phyloP scores from a whole-genome alignment of 2,329 filamentous ascomycete species.

The Parastagonospora avenae region DNA sequence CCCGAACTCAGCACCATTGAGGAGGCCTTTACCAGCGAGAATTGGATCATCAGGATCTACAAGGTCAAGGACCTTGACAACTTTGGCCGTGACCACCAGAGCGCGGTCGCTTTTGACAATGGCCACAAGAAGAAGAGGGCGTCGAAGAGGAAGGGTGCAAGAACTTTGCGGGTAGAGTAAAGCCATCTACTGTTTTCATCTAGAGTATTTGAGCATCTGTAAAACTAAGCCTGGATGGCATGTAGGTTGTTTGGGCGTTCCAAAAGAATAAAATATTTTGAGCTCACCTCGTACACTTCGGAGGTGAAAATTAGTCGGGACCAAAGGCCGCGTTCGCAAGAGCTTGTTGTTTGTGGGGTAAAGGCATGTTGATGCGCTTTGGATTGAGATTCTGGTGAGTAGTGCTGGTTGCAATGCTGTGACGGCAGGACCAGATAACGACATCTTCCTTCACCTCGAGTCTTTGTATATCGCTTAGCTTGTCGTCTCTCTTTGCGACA shows the following conservation, averaged over 20 bases:
- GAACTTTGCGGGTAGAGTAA: conserved; percentile 74
- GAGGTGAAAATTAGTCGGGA: neutral
- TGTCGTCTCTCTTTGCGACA: neutral
- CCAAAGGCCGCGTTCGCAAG: neutral
- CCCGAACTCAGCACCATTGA: conserved; percentile 88
- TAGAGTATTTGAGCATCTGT: conserved; percentile 34
- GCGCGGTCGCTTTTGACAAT: conserved; percentile 71
- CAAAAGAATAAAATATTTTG: conserved; percentile 32
- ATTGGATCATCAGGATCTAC: conserved; percentile 99
- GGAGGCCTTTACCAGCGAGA: conserved; percentile 98
- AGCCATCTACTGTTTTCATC: conserved; percentile 11
- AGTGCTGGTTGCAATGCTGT: neutral
- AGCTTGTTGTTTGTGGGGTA: neutral
- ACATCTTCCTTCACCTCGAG: conserved; percentile 16
- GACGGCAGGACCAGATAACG: neutral
- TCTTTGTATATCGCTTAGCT: conserved; percentile 2
- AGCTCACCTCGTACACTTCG: conserved; percentile 2
- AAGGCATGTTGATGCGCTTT: neutral
- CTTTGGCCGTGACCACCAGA: conserved; percentile 83
- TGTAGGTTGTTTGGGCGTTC: conserved; percentile 32
- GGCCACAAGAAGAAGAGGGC: conserved; percentile 85
- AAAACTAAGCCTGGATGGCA: conserved; percentile 30
- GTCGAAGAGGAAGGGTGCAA: conserved; percentile 72
- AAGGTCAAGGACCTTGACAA: conserved; percentile 99
- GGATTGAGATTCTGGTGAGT: neutral